A percentile compares a stretch with the other conserved stretches of the same genome.
Evolutionary conservation across 768 basidiomycete species (phyloP).

Genomic region (Gelatoporia subvermispora): DNA sequence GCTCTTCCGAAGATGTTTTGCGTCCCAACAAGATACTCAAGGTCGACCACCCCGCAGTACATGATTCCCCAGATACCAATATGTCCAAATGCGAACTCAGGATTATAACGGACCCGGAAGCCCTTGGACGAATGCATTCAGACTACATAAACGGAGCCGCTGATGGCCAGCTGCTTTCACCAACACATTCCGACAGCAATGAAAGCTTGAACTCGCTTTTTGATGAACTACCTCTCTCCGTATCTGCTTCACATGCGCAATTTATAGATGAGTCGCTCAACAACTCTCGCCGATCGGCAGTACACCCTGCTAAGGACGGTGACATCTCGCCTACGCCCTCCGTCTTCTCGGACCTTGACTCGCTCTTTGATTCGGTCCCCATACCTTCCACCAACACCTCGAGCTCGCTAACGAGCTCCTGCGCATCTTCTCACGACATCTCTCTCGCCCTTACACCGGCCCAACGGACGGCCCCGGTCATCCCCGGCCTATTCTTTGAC

Average conservation of each 20-base stretch:
- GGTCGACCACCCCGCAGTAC: too few relatives aligned
- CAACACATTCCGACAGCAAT: too few relatives aligned
- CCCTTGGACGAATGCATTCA: too few relatives aligned
- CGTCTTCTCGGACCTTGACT: constrained; percentile 29
- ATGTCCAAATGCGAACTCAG: too few relatives aligned
- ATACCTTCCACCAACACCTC: neutral
- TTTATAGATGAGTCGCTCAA: too few relatives aligned
- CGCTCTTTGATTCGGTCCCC: constrained; percentile 45
- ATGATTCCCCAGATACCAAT: too few relatives aligned
- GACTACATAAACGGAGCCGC: too few relatives aligned
- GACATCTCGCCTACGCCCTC: neutral
- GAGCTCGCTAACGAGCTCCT: neutral
- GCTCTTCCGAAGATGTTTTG: too few relatives aligned
- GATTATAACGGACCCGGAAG: too few relatives aligned
- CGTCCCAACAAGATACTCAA: too few relatives aligned
- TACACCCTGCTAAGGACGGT: neutral
- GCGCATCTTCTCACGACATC: neutral
- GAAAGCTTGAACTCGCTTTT: neutral
- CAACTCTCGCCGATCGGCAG: too few relatives aligned
- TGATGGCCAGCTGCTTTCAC: too few relatives aligned
- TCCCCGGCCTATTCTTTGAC: constrained; percentile 61
- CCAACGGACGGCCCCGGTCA: constrained; percentile 42
- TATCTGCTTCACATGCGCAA: neutral
- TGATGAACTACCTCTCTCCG: neutral
- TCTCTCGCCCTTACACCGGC: constrained; percentile 16